Conservation (phyloP, 805 yeast species). For the Diddensiella transvaalensis region DNA sequence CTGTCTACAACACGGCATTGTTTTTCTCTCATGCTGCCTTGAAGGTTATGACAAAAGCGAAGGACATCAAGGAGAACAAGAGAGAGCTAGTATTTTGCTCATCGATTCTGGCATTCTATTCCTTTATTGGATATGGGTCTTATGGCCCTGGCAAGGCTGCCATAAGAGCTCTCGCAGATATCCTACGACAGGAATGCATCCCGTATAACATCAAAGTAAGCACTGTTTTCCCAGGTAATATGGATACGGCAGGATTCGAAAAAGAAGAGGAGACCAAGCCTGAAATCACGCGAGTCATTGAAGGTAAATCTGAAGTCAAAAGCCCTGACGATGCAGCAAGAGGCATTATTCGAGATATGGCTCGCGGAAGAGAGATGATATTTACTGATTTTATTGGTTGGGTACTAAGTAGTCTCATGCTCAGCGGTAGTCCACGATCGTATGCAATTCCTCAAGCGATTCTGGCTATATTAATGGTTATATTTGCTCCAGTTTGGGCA, state of each 20-base stretch:
- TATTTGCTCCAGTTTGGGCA: slow-evolving; percentile 60
- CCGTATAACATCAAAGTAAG: slow-evolving; percentile 67
- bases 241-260: slow-evolving; percentile 79
- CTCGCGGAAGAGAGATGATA: slow-evolving; percentile 64
- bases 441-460: slow-evolving; percentile 51
- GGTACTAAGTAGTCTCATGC: slow-evolving; percentile 61
- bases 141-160: slow-evolving; percentile 91
- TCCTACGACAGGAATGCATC: slow-evolving; percentile 75
- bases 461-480: slow-evolving; percentile 45
- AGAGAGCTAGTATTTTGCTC: slow-evolving; percentile 64
- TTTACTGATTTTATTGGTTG: slow-evolving; percentile 85
- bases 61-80: slow-evolving; percentile 23
- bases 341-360: slow-evolving; percentile 52
- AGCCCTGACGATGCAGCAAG: slow-evolving; percentile 63
- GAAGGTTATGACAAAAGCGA: slow-evolving; percentile 29
- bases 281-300: slow-evolving; percentile 71
- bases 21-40: slow-evolving; percentile 64
- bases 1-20: slow-evolving; percentile 71
- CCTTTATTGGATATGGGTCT: slow-evolving; percentile 86
- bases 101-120: slow-evolving; percentile 76
- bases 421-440: slow-evolving; percentile 68
- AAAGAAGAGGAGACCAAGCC: slow-evolving; percentile 87
- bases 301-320: slow-evolving; percentile 77
- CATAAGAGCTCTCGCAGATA: slow-evolving; percentile 65
- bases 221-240: slow-evolving; percentile 84